Percentiles rank a stretch among this genome's conserved stretches.
phyloP scores from a whole-genome alignment of 2,329 filamentous ascomycete species.

The Colletotrichum incanum region DNA sequence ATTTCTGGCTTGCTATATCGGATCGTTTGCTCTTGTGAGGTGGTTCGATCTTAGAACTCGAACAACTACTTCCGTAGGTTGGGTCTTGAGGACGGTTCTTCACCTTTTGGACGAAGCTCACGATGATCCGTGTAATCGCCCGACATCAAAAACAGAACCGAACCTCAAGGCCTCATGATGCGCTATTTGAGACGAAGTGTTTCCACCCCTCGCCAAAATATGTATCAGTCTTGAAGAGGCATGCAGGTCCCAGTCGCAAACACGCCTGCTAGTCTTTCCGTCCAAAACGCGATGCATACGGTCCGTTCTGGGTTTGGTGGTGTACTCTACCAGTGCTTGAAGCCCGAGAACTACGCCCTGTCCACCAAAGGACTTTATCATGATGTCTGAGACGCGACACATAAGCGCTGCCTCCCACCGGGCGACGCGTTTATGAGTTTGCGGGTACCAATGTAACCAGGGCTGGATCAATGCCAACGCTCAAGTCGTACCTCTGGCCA shows the following conservation, averaged over 20 bases:
- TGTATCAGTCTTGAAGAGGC: not conserved
- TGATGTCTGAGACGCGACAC: not conserved
- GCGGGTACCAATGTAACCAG: not conserved
- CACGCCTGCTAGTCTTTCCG: not conserved
- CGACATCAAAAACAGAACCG: no score
- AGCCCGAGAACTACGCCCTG: not conserved
- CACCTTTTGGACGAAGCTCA: not conserved
- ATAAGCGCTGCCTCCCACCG: not conserved
- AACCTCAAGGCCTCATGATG: not conserved
- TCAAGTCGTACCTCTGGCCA: not conserved
- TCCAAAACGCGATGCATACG: not conserved
- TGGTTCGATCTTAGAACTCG: not conserved
- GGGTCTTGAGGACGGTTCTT: not conserved
- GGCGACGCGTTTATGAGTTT: not conserved
- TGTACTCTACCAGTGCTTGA: not conserved
- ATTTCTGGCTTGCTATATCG: not conserved
- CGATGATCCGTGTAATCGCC: not conserved
- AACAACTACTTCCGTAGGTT: not conserved
- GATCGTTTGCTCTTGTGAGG: not conserved
- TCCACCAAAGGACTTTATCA: not conserved
- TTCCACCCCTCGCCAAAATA: not conserved
- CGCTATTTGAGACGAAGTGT: not conserved
- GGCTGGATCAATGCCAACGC: not conserved
- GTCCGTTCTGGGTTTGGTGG: not conserved
- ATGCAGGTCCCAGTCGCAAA: not conserved